Evolutionary conservation across 495 filamentous ascomycete genomes (phyloP), one percentile per base, ranked within the genome.

Genomic region (Beverwykella pulmonaria): DNA sequence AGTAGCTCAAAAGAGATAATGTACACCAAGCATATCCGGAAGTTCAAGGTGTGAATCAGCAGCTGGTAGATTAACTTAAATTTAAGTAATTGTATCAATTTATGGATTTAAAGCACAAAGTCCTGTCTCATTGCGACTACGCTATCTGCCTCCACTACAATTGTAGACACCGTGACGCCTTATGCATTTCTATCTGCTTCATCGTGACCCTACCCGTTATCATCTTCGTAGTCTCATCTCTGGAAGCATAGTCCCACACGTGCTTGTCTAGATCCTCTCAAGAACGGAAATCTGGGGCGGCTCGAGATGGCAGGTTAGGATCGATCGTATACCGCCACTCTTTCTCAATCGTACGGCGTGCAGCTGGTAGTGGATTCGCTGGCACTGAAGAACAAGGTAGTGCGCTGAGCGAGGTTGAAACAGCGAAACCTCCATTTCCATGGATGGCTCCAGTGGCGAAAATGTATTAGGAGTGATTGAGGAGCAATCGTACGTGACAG

Each of bases 211-310:
- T 32, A 4, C 30, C 44, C 25, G 25, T 61, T 4, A 49, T 17
- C n/a, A 32, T 26, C 25, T 47, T 61, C 15, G 19, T 41, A 61
- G 39, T 61, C 3, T 50, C 19, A 61, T 61, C 30, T 39, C 25
- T 59, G 41, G 46, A 46, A 14, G 32, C 19, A 20, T 47, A 59
- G 14, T 44, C 19, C 34, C 34, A 23, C 12, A 59, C 34, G 10
- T 59, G 34, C 55, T 59, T 34, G 55, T 59, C 55, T 59, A 34
- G 55, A 59, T 59, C 55, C 41, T 59, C 55, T 59, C 39, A 34
- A 22, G 32, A 46, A 46, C 34, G 34, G 23, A 59, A 59, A 25
- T 19, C 5, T 39, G 55, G 55, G 19, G 55, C 55, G 32, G 32
- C 55, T 5, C 39, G 36, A 46, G 32, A 34, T 27, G 55, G 55